These are phyloP conservation scores for Streptanthus diversifolius DNA, from an alignment of 345 rosid species.

Conservation along the genomic window DNA sequence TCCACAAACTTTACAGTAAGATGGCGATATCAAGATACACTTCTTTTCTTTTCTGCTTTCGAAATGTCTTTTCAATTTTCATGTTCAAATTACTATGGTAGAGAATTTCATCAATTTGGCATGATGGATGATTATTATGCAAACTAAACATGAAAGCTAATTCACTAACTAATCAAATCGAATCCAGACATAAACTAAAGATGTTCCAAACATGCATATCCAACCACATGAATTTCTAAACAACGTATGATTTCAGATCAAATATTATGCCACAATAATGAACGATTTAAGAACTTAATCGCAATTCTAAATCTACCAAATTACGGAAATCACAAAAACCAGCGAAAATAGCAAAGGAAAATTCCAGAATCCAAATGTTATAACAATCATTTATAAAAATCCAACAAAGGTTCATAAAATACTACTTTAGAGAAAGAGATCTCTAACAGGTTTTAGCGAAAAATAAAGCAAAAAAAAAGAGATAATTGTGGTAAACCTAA, in stretches of 20 bases:
- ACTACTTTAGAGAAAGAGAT: background rate
- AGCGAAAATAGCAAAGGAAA: background rate
- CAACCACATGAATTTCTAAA: background rate
- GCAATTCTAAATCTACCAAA: background rate
- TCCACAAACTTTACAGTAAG: background rate
- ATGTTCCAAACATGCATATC: background rate
- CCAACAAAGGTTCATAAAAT: conserved; percentile 14
- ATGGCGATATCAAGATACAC: background rate
- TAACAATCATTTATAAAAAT: background rate
- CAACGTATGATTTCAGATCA: background rate
- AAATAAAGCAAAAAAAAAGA: background rate
- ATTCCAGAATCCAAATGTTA: background rate
- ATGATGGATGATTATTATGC: background rate
- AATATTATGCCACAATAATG: background rate
- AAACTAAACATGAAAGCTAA: background rate
- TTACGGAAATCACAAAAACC: background rate
- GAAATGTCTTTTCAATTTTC: no score
- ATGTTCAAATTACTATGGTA: background rate
- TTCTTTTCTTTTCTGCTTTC: no score
- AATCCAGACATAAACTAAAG: background rate
- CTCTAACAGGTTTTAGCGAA: background rate
- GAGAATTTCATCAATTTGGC: background rate
- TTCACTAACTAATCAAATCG: background rate
- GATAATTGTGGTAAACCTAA: conserved; percentile 32
- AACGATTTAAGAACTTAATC: background rate